Base-by-base conservation (phyloP, 2,329 filamentous ascomycete genomes). In the Colletotrichum eleusines region DNA sequence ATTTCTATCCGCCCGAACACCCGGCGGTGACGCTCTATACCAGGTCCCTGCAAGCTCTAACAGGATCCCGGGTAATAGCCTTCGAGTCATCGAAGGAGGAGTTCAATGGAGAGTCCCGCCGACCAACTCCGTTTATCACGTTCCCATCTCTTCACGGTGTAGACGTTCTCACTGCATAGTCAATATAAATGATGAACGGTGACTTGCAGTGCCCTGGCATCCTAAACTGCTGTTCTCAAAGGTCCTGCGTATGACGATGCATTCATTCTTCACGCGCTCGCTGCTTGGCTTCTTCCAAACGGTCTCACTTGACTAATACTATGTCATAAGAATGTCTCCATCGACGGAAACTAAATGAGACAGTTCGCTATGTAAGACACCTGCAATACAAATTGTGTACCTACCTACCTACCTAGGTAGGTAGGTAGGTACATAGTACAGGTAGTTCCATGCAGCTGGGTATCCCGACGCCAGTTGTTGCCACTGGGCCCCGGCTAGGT, bases 31-130 rank as follows among this genome's bases (percentile, higher is more conserved):
- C 46, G 18, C 35, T 63, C 46, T n/a, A 48, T 48, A 58, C 44
- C 42, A 44, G 35, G 35, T 28, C 58, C 64, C 58, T 71, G 68
- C 53, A 71, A 68, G 51, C 42, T 71, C 58, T 53, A 40, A 51
- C 40, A 42, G 2, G 48, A 40, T 63, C 38, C 35, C n/a, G 11
- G 33, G 26, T 26, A 28, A n/a, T 33, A 33, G 31, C 40, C 40
- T 28, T 40, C 35, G 26, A 55, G 50, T 42, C 38, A 62, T 53
- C 58, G 57, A 63, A 51, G 42, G 53, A 44, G 20, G 62, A 48
- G 55, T 42, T 38, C 67, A 42, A 33, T 18, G 46, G 33, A 53
- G n/a, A 51, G 31, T 51, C 23, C 50, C 57, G 61, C 53, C 28
- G 50, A 38, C 28, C 26, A 60, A 31, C 51, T 68, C 69, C 58